A percentile compares a stretch with the other conserved stretches of the same genome.
Evolutionary conservation across 2,329 filamentous ascomycete species (phyloP).

Genomic region (Cercospora sesami): DNA sequence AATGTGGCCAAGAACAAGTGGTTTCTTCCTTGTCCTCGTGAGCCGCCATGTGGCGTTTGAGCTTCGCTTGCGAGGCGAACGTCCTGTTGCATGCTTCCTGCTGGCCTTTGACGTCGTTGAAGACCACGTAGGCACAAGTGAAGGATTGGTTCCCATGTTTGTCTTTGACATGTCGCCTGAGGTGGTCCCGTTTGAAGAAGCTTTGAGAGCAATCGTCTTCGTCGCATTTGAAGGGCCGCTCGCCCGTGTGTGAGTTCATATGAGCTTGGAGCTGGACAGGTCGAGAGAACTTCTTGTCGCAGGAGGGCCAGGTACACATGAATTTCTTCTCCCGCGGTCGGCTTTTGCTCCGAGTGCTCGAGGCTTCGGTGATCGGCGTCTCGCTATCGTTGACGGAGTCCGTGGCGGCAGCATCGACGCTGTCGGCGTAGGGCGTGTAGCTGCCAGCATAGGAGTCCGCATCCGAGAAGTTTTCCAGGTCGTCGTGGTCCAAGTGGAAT

Average conservation of each 20-base stretch:
- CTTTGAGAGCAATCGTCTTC: conserved; percentile 73
- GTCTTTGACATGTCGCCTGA: conserved; percentile 81
- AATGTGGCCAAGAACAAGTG: conserved; percentile 56
- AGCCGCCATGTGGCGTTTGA: conserved; percentile 74
- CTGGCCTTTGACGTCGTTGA: conserved; percentile 20
- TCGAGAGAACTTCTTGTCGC: conserved; percentile 82
- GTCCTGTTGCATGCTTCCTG: conserved; percentile 69
- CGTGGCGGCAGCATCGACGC: conserved; percentile 15
- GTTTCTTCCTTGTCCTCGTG: conserved; percentile 69
- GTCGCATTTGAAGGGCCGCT: conserved; percentile 74
- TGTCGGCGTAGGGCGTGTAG: conserved; percentile 17
- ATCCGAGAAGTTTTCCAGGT: conserved; percentile 16
- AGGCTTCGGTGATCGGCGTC: conserved; percentile 27
- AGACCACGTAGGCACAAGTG: conserved; percentile 60
- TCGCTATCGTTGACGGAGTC: conserved; percentile 23
- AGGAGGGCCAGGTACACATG: conserved; percentile 70
- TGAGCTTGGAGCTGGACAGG: conserved; percentile 79
- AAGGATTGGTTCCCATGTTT: conserved; percentile 74
- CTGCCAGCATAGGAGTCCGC: conserved; percentile 15
- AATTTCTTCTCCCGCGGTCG: conserved; percentile 69
- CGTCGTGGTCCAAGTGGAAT: conserved; percentile 6
- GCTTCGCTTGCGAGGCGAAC: conserved; percentile 76
- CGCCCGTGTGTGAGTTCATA: conserved; percentile 79
- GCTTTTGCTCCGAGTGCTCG: conserved; percentile 26
- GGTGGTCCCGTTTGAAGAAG: conserved; percentile 82